These are phyloP conservation scores for Acacia acuminata DNA, from an alignment of 306 rosid species.

Conservation along the genomic window DNA sequence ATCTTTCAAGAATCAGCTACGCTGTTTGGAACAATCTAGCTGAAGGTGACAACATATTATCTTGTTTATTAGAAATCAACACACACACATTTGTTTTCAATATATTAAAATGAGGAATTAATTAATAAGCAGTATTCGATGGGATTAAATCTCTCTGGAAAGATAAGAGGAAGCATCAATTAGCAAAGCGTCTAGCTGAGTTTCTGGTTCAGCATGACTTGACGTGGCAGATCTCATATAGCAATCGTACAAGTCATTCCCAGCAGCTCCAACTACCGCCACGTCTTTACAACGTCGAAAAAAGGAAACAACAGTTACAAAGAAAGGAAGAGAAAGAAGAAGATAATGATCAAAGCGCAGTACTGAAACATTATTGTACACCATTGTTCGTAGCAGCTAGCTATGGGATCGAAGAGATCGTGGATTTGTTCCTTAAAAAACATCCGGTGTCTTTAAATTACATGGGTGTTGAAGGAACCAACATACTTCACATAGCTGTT, in stretches of 20 bases:
- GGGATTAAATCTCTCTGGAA: too few species aligned
- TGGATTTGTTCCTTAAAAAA: background rate
- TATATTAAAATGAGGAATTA: too few species aligned
- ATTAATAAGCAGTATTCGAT: too few species aligned
- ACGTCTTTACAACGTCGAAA: background rate
- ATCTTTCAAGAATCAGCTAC: too few species aligned
- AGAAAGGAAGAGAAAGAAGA: background rate
- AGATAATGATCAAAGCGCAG: too few species aligned
- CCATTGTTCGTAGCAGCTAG: conserved; percentile 38
- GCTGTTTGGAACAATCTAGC: conserved; percentile 1
- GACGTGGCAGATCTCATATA: too few species aligned
- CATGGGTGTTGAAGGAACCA: background rate
- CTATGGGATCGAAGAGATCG: conserved; percentile 34
- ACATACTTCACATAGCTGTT: conserved; percentile 32
- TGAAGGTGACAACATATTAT: too few species aligned
- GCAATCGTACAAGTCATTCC: background rate
- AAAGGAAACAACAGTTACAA: background rate
- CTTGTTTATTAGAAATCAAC: too few species aligned
- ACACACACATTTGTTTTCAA: too few species aligned
- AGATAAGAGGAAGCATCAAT: too few species aligned
- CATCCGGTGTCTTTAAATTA: conserved; percentile 29
- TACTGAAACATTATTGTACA: background rate
- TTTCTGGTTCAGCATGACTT: too few species aligned
- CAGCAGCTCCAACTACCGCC: background rate
- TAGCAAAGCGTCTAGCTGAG: too few species aligned